A percentile compares a stretch with the other conserved stretches of the same genome.
phyloP scores from a whole-genome alignment of 106 monocot species.

The Cymbidium sinense region DNA sequence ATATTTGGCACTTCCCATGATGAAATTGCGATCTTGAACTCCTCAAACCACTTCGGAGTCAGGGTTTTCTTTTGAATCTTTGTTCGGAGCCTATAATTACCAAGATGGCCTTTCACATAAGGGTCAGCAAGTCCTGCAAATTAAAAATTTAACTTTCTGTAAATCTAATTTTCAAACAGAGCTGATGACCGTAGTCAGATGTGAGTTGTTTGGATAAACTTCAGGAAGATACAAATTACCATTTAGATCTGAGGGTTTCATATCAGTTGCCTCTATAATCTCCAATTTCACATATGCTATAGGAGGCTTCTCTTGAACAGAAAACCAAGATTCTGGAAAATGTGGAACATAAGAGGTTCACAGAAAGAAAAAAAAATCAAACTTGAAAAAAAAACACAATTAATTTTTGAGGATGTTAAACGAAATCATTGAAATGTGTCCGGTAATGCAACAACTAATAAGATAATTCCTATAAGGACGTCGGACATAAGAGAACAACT shows the following conservation, averaged over 20 bases:
- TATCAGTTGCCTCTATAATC: constrained; percentile 76
- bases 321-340: constrained; percentile 66
- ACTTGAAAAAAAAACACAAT: background rate
- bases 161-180: background rate
- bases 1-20: constrained; percentile 76
- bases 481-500: no score
- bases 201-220: background rate
- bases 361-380: background rate
- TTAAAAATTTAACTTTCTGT: background rate
- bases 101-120: constrained; percentile 83
- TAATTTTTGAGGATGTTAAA: no score
- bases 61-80: constrained; percentile 78
- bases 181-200: background rate
- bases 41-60: constrained; percentile 79
- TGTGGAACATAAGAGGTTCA: background rate
- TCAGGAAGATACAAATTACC: constrained; percentile 8
- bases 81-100: constrained; percentile 59
- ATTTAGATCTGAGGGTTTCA: constrained; percentile 82
- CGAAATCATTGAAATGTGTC: no score
- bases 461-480: no score
- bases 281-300: constrained; percentile 73
- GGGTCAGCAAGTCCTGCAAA: constrained; percentile 79
- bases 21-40: constrained; percentile 73
- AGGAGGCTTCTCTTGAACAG: constrained; percentile 67
- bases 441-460: no score